Base-by-base conservation (phyloP, 2,329 filamentous ascomycete genomes). In the Colletotrichum sp. region DNA sequence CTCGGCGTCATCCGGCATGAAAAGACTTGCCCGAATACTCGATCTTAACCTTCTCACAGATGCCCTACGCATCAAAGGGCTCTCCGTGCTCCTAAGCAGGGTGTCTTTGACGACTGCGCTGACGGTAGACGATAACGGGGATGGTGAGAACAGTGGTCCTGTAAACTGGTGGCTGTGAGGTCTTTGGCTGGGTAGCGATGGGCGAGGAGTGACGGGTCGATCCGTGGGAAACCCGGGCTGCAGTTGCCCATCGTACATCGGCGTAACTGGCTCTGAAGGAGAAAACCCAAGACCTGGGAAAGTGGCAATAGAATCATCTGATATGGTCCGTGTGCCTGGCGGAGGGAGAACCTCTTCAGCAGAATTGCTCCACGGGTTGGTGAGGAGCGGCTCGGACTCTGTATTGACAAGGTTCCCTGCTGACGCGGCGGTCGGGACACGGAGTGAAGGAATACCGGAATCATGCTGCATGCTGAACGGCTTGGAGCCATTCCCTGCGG, bases 111-210 rank as follows among this genome's bases (percentile, higher is more conserved):
- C 89, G 1, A 91, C 90, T 0, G 89, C 89, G 21, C 87, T 90
- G 48, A 92, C 89, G 2, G 91, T 92, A 0, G 90, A 91, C 3
- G 90, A 91, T 39, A 92, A 85, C 0, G 91, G 91, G 1, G 90
- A 92, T 13, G 91, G 90, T 4, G 90, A 92, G 76, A 92, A 90
- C 48, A 92, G 87, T 3, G 88, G 86, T 36, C 87, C 87, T 32
- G 86, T 83, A 76, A 83, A 86, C 65, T 86, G 84, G 30, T 85
- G 84, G 61, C 82, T 83, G 57, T 85, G 83, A 14, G 82, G 82
- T 14, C 83, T 81, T 81, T 34, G 77, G 72, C 16, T 81, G 36
- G 39, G 74, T 30, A 71, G 30, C 61, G 34, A 65, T 24, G 71
- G 36, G 14, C 74, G 78, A 10, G 80, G 80, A 6, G 78, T 78